These are phyloP conservation scores for Zoysia japonica DNA, from an alignment of 176 grass and related monocot genomes.

Conservation along the genomic window DNA sequence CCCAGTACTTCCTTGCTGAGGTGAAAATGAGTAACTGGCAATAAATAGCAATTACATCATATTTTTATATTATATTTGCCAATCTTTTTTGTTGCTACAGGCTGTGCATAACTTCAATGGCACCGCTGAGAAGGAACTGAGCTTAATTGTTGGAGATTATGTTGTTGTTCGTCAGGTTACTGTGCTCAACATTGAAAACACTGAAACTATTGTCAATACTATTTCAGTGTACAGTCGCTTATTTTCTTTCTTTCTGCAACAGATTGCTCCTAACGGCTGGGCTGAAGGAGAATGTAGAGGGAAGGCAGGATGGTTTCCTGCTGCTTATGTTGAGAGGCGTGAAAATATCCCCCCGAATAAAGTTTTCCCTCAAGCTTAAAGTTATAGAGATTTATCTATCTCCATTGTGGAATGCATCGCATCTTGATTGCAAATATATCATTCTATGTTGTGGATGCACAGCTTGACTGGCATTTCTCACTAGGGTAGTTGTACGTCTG, in stretches of 20 bases:
- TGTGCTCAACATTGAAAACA: constrained; percentile 24
- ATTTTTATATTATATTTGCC: constrained; percentile 9
- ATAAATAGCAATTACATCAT: not conserved
- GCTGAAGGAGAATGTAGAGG: constrained; percentile 94
- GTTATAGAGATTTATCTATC: not conserved
- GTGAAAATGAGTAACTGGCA: constrained; percentile 46
- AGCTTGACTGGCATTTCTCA: not conserved
- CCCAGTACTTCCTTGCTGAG: constrained; percentile 97
- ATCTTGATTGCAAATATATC: not conserved
- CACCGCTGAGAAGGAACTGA: constrained; percentile 78
- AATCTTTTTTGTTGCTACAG: constrained; percentile 51
- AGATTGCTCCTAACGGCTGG: constrained; percentile 83
- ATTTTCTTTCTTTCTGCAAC: constrained; percentile 15
- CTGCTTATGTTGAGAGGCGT: constrained; percentile 70
- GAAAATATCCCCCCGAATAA: constrained; percentile 87
- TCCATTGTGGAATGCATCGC: not conserved
- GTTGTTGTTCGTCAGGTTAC: constrained; percentile 95
- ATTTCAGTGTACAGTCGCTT: constrained; percentile 16
- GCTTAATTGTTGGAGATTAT: constrained; percentile 93
- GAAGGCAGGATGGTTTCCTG: constrained; percentile 89
- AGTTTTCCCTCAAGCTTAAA: constrained; percentile 67
- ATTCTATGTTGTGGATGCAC: not conserved
- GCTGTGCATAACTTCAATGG: constrained; percentile 89
- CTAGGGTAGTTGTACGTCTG: constrained; percentile 7
- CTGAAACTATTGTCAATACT: not conserved